Conservation (phyloP, 169 alveolate species). For the Cryptosporidium bovis region DNA sequence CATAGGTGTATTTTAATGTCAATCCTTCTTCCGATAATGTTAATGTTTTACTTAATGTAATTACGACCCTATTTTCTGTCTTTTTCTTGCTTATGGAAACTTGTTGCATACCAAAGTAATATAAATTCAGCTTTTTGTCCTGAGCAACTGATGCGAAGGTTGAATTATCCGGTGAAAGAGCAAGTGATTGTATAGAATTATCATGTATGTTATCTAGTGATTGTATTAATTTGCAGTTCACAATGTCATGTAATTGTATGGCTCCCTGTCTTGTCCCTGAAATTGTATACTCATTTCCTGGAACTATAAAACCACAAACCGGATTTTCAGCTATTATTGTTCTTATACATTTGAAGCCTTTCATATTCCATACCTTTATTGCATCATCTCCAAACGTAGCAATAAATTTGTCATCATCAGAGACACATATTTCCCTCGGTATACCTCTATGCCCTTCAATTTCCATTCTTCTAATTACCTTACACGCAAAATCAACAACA, state of each 20-base stretch:
- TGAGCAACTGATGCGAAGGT: conserved; percentile 81
- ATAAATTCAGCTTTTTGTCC: conserved; percentile 80
- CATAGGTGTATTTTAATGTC: conserved; percentile 75
- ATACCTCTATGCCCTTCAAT: conserved; percentile 79
- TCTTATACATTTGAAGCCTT: conserved; percentile 76
- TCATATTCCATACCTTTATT: conserved; percentile 81
- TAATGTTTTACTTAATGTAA: conserved; percentile 4
- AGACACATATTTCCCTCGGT: conserved; percentile 77
- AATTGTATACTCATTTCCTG: conserved; percentile 76
- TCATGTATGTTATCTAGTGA: conserved; percentile 78
- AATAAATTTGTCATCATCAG: conserved; percentile 78
- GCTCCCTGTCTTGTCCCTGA: conserved; percentile 78
- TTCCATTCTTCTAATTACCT: conserved; percentile 77
- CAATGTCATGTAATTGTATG: conserved; percentile 76
- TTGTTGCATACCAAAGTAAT: conserved; percentile 58
- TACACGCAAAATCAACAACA: conserved; percentile 75
- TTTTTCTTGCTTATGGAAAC: neutral
- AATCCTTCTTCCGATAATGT: conserved; percentile 76
- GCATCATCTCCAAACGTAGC: conserved; percentile 80
- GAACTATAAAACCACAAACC: conserved; percentile 77
- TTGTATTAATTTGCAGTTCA: conserved; percentile 75
- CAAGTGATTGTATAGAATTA: conserved; percentile 75
- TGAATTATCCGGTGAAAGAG: conserved; percentile 46
- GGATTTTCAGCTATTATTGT: conserved; percentile 77
- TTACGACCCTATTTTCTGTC: neutral